These are phyloP conservation scores for Choricystis sp. DNA, from an alignment of 139 green algal species.

Conservation along the genomic window DNA sequence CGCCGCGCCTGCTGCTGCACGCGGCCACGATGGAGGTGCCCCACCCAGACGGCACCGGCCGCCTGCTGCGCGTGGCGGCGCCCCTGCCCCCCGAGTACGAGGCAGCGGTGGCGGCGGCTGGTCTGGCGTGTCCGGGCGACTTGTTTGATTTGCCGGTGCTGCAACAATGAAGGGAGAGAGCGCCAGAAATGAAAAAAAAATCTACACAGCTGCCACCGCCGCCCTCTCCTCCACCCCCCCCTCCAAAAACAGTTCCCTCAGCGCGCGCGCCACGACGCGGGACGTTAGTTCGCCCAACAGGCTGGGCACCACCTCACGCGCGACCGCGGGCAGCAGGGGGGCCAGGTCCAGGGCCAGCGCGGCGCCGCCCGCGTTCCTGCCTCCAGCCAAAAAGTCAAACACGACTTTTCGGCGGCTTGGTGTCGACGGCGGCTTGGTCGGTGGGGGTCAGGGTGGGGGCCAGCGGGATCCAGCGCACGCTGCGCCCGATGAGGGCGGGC, in stretches of 20 bases:
- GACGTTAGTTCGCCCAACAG: constrained; percentile 34
- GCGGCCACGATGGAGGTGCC: background rate
- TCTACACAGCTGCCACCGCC: too few species aligned
- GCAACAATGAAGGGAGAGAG: background rate
- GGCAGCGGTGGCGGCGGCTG: background rate
- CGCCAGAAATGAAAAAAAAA: too few species aligned
- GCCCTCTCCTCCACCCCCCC: too few species aligned
- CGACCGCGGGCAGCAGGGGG: constrained; percentile 64
- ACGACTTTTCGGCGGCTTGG: constrained; percentile 60
- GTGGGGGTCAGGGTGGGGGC: constrained; percentile 30
- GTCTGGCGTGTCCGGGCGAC: background rate
- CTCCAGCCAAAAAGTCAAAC: constrained; percentile 32
- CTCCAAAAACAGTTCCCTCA: constrained; percentile 66
- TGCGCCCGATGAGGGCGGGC: constrained; percentile 24
- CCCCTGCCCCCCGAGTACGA: background rate
- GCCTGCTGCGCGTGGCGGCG: background rate
- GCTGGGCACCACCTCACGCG: constrained; percentile 62
- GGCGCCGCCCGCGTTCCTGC: constrained; percentile 3
- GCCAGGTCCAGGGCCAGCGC: constrained; percentile 35
- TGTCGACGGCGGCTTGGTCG: constrained; percentile 51
- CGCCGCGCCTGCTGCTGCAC: background rate
- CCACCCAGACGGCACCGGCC: background rate
- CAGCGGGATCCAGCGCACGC: constrained; percentile 22
- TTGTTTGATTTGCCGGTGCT: too few species aligned
- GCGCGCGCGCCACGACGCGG: constrained; percentile 47